Evolutionary conservation across 768 basidiomycete species (phyloP), one percentile per base, ranked within the genome.

Genomic region (Inosperma sp.): DNA sequence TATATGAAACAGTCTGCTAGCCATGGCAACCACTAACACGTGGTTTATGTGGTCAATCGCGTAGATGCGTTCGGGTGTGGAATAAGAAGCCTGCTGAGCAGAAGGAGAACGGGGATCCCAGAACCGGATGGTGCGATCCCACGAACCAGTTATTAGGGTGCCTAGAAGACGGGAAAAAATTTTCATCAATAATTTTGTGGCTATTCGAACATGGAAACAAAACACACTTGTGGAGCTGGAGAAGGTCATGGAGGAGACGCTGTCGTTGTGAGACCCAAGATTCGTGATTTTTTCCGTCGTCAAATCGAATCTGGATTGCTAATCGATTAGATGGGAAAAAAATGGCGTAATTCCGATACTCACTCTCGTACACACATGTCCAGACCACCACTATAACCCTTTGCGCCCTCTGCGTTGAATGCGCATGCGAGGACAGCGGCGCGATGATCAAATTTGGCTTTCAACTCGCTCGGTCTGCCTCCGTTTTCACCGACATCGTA

Each of bases 1-100:
- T 10, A 97, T 92, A 61, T 89, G 81, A 60, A 98, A 91, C 4
- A 91, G 70, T 10, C 94, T 79, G 52, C 88, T 91, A 3, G 93
- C 93, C 86, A 96, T 92, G 1, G 89, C 90, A 21, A 96, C 87
- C 12, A 97, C 92, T 39, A 98, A 81, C 13, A 78, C 86, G 60
- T 86, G 72, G 49, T 83, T 80, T 19, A 87, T 82, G 19, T 87
- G 69, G 58, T 93, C 91, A 67, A 95, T 80, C 55, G 82, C 72
- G 67, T 96, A 96, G 19, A 93, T 79, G 14, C 94, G 84, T 65
- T 90, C 88, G 0, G 93, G 91, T 1, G 91, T 80, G 10, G 73
- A 59, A 53, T 87, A 75, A 19, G 82, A 78, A 25, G 79, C 75
- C 52, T 81, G 79, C 56, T 83, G 76, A 1, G 81, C 68, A 16